Evolutionary conservation across 169 alveolate genomes (phyloP).

Genomic region (Besnoitia besnoiti): DNA sequence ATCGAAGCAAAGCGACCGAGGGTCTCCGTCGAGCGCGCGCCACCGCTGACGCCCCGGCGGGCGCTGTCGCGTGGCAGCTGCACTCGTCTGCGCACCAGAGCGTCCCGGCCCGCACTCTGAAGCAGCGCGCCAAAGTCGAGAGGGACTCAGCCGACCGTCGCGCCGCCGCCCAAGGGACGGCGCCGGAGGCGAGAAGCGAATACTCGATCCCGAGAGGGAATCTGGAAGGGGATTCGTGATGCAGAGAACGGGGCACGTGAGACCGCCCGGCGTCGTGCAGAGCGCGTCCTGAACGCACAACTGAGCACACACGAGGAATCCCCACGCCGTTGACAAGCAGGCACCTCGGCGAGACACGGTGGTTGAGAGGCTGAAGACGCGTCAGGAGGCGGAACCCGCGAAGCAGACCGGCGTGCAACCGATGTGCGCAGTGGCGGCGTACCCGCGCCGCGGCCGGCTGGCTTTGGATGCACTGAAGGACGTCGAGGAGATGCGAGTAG

Average conservation of each 20-base stretch:
- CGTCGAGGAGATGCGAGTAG: constrained; percentile 32
- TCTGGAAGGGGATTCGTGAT: constrained; percentile 20
- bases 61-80: neutral
- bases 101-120: too few relatives aligned
- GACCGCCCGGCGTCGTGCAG: neutral
- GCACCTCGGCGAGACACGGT: too few relatives aligned
- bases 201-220: too few relatives aligned
- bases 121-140: too few relatives aligned
- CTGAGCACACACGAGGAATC: neutral
- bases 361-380: too few relatives aligned
- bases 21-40: neutral
- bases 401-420: too few relatives aligned
- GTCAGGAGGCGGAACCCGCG: too few relatives aligned
- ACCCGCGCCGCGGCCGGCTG: neutral
- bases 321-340: neutral
- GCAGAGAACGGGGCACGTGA: neutral
- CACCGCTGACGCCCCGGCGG: too few relatives aligned
- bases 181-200: too few relatives aligned
- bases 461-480: constrained; percentile 1
- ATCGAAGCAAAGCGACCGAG: neutral
- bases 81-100: neutral
- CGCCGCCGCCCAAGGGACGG: too few relatives aligned
- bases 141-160: too few relatives aligned
- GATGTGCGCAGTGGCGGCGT: too few relatives aligned
- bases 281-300: neutral